A percentile compares a stretch with the other conserved stretches of the same genome.
Evolutionary conservation across 129 eudicot species (phyloP).

Genomic region (Pulicaria dysenterica): DNA sequence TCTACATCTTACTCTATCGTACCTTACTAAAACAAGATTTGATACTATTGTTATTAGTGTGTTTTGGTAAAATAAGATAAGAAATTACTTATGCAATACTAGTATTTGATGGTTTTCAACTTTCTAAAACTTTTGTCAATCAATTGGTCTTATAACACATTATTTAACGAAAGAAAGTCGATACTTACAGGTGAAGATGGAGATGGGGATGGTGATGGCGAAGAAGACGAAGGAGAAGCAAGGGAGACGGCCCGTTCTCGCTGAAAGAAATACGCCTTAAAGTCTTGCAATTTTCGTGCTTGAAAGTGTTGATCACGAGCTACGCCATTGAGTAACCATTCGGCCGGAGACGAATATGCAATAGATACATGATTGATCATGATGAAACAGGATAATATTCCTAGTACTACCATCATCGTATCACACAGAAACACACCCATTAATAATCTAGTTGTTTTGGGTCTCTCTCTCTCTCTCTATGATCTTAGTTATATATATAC

Average conservation of each 20-base stretch:
- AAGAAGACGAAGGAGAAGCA: conserved; percentile 20
- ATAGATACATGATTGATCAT: conserved; percentile 25
- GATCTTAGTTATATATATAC: background rate
- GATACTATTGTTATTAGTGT: too few species aligned
- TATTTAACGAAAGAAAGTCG: background rate
- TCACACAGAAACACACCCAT: conserved; percentile 22
- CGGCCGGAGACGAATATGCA: background rate
- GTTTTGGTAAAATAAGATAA: too few species aligned
- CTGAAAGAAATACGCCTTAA: conserved; percentile 27
- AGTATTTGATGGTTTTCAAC: too few species aligned
- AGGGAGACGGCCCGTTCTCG: conserved; percentile 15
- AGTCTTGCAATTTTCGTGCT: conserved; percentile 29
- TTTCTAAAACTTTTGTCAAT: too few species aligned
- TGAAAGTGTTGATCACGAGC: conserved; percentile 25
- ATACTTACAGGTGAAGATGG: conserved; percentile 34
- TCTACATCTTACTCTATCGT: too few species aligned
- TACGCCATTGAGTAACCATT: background rate
- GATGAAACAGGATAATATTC: conserved; percentile 20
- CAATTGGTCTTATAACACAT: too few species aligned
- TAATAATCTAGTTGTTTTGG: background rate
- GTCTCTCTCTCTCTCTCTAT: conserved; percentile 10
- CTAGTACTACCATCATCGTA: conserved; percentile 8
- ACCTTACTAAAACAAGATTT: too few species aligned
- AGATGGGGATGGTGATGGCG: conserved; percentile 27
- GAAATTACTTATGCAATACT: too few species aligned